Conservation (phyloP, 192 early-diverging fungal genomes). For the Coemansia sp. region DNA sequence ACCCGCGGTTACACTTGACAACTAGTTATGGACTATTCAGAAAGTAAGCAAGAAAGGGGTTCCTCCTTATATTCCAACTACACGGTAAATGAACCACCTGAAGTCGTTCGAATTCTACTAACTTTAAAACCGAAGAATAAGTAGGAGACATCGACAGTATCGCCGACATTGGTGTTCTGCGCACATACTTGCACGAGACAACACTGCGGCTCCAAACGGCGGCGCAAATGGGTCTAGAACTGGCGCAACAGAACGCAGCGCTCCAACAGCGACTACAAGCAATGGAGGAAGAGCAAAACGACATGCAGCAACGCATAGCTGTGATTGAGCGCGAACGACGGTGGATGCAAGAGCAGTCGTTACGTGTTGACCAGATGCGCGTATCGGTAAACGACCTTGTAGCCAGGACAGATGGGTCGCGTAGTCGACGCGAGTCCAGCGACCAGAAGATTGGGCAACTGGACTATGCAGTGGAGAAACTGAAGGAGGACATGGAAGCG, state of each 20-base stretch:
- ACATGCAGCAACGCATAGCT: slow-evolving; percentile 28
- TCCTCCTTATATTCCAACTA: too few species aligned
- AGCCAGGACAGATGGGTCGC: slow-evolving; percentile 1
- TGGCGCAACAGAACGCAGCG: slow-evolving; percentile 41
- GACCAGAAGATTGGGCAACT: slow-evolving; percentile 14
- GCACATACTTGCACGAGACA: slow-evolving; percentile 32
- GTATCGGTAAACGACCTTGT: slow-evolving; percentile 31
- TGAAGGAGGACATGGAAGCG: slow-evolving; percentile 31
- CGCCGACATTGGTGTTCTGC: slow-evolving; percentile 28
- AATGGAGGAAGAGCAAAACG: slow-evolving; percentile 20
- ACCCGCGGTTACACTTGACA: background rate
- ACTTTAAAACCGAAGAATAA: background rate
- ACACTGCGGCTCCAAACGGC: slow-evolving; percentile 37
- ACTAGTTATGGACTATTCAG: background rate
- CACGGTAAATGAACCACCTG: too few species aligned
- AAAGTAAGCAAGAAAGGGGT: background rate
- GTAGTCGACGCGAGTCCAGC: slow-evolving; percentile 1
- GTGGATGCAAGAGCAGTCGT: slow-evolving; percentile 52
- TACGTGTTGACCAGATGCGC: slow-evolving; percentile 41
- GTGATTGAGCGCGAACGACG: slow-evolving; percentile 43
- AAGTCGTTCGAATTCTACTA: background rate
- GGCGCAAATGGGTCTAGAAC: slow-evolving; percentile 41
- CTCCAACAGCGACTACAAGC: slow-evolving; percentile 21
- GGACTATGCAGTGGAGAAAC: slow-evolving; percentile 5
- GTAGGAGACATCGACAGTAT: slow-evolving; percentile 18